Evolutionary conservation across 495 filamentous ascomycete genomes (phyloP).

Genomic region (Sordaria brevicollis): DNA sequence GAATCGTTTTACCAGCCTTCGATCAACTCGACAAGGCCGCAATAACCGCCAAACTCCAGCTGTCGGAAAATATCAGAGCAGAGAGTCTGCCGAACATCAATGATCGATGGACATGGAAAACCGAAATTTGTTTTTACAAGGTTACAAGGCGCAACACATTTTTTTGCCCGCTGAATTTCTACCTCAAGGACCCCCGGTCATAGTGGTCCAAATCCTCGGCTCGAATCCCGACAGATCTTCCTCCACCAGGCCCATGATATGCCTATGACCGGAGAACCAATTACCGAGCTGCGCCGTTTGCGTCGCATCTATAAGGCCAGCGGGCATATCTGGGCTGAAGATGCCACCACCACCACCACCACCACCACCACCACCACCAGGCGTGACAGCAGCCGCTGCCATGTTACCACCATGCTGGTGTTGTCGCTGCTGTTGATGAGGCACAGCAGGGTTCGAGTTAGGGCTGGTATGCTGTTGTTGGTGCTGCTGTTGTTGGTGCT

Average conservation of each 20-base stretch:
- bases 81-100: not conserved
- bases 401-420: not conserved
- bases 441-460: not conserved
- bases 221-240: constrained; percentile 44
- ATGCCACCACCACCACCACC: constrained; percentile 4
- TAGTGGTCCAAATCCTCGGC: constrained; percentile 21
- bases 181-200: not conserved
- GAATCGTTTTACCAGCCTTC: not conserved
- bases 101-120: not conserved
- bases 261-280: constrained; percentile 59
- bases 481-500: constrained; percentile 9
- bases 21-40: not conserved
- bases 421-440: not conserved
- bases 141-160: not conserved
- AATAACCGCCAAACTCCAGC: not conserved
- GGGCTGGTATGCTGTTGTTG: not conserved
- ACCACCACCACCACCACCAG: too few species aligned
- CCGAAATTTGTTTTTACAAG: not conserved
- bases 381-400: not conserved
- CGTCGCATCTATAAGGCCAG: constrained; percentile 5
- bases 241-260: constrained; percentile 54
- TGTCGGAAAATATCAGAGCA: not conserved
- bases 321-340: not conserved
- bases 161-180: not conserved
- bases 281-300: constrained; percentile 46